Conservation (phyloP, 768 basidiomycete species). For the Mrakia gelida region DNA sequence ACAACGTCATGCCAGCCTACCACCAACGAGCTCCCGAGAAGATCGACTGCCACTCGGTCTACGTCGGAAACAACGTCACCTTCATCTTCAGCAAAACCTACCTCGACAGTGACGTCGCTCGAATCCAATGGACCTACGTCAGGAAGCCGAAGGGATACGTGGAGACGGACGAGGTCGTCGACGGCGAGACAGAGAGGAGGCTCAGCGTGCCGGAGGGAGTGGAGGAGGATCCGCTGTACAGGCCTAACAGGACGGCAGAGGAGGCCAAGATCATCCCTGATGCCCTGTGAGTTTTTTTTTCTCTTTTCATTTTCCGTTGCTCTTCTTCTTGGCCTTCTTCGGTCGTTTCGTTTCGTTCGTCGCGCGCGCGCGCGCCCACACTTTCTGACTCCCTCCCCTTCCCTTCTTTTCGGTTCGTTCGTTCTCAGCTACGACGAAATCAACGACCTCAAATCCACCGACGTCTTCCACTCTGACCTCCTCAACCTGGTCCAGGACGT, state of each 20-base stretch:
- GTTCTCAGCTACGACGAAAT: not conserved
- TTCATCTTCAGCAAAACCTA: not conserved
- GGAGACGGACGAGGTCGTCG: not conserved
- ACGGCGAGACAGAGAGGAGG: not conserved
- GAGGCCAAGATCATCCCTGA: conserved; percentile 20
- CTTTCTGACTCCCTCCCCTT: too few species aligned
- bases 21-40: not conserved
- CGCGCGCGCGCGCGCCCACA: not conserved
- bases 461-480: not conserved
- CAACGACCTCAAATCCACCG: not conserved
- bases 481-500: not conserved
- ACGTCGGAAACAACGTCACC: not conserved
- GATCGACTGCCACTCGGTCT: conserved; percentile 11
- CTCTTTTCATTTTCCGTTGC: too few species aligned
- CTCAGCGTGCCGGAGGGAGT: too few species aligned
- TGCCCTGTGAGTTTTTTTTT: not conserved
- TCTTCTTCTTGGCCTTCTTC: too few species aligned
- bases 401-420: too few species aligned
- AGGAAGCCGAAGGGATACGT: not conserved
- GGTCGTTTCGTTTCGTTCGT: too few species aligned
- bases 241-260: not conserved
- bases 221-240: conserved; percentile 14
- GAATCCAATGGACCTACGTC: conserved; percentile 24
- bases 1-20: not conserved
- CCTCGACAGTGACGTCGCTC: not conserved